These are phyloP conservation scores for Wickerhamiella infanticola DNA, from an alignment of 1,139 yeast genomes.

Conservation along the genomic window DNA sequence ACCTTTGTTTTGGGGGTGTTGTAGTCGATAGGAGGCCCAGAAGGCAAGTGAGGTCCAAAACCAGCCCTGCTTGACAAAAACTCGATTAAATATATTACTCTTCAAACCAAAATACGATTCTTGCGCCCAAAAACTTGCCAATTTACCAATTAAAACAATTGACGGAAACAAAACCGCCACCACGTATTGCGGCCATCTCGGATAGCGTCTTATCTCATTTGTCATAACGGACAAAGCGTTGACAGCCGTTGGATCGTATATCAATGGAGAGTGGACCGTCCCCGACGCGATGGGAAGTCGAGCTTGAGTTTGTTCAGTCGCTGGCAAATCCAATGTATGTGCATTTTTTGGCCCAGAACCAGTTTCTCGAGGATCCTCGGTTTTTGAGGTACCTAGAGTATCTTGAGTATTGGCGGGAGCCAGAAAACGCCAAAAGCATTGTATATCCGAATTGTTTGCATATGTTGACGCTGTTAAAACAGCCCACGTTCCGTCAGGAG, in stretches of 20 bases:
- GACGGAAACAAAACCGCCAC: conserved; percentile 18
- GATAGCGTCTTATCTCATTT: not conserved
- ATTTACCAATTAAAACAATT: conserved; percentile 19
- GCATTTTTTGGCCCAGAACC: conserved; percentile 59
- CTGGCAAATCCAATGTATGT: conserved; percentile 63
- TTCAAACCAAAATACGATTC: conserved; percentile 38
- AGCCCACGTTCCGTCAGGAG: conserved; percentile 27
- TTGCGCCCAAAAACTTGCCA: conserved; percentile 14
- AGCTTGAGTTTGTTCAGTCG: conserved; percentile 71
- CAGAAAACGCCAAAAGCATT: conserved; percentile 47
- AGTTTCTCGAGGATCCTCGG: conserved; percentile 42
- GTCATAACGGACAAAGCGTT: not conserved
- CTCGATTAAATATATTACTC: conserved; percentile 47
- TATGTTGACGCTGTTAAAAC: conserved; percentile 38
- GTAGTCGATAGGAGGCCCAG: conserved; percentile 10
- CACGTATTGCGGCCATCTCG: conserved; percentile 1
- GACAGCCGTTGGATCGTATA: not conserved
- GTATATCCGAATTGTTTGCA: conserved; percentile 63
- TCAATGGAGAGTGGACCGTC: conserved; percentile 19
- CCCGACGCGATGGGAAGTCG: conserved; percentile 72
- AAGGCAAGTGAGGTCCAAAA: conserved; percentile 59
- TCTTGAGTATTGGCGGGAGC: conserved; percentile 59
- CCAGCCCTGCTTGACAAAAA: conserved; percentile 86
- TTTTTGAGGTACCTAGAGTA: conserved; percentile 52
- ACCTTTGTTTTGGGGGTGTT: not conserved